Percentiles rank a stretch among this genome's conserved stretches.
Conservation (phyloP, 108 stramenopile species). For the Cyclotella atomus region DNA sequence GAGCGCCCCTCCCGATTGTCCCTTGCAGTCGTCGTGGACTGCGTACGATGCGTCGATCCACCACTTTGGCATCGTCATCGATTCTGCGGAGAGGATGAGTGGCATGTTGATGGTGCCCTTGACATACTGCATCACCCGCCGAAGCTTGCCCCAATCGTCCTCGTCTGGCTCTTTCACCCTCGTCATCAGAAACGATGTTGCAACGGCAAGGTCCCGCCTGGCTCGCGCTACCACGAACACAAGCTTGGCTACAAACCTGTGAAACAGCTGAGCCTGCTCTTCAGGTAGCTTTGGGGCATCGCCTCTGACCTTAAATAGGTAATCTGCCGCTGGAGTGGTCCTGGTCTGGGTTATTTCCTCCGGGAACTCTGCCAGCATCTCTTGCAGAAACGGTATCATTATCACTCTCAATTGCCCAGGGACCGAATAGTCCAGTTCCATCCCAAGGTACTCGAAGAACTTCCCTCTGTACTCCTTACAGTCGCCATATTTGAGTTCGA, state of each 20-base stretch:
- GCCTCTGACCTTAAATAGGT: conserved; percentile 46
- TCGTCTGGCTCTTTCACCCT: conserved; percentile 5
- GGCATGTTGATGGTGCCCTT: not conserved
- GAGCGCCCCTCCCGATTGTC: conserved; percentile 14
- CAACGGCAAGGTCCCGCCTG: not conserved
- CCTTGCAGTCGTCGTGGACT: conserved; percentile 19
- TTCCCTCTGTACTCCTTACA: conserved; percentile 5
- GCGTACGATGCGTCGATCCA: conserved; percentile 60
- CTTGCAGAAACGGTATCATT: conserved; percentile 37
- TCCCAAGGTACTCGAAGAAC: conserved; percentile 10
- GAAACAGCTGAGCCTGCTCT: not conserved
- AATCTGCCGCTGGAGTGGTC: conserved; percentile 38
- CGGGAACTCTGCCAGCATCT: conserved; percentile 19
- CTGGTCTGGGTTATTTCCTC: not conserved
- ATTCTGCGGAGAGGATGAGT: not conserved
- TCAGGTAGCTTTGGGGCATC: not conserved
- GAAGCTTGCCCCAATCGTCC: conserved; percentile 6
- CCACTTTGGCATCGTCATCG: conserved; percentile 27
- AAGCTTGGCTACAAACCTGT: not conserved
- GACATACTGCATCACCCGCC: not conserved
- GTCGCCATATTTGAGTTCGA: not conserved
- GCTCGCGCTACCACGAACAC: not conserved
- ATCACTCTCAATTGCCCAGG: conserved; percentile 8
- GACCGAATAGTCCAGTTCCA: conserved; percentile 8
- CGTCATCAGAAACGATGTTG: conserved; percentile 11